Base-by-base conservation (phyloP, 2,329 filamentous ascomycete genomes). In the Cordyceps cateniannulata region DNA sequence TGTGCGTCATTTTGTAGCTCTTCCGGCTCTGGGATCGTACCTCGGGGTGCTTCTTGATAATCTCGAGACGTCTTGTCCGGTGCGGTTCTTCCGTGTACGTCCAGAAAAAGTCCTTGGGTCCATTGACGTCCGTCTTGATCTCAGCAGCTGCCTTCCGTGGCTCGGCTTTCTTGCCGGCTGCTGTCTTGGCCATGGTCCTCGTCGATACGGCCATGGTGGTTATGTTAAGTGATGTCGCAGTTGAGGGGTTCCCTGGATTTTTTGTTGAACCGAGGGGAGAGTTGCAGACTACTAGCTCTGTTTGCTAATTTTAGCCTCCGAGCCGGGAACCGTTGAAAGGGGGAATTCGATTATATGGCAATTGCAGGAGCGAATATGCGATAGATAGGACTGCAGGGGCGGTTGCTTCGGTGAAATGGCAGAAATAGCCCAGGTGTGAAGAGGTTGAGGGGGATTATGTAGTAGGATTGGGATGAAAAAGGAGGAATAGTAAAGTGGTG, bases 1-100 rank as follows among this genome's bases (percentile, higher is more conserved):
- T 22, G 20, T 35, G 38, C 32, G 32, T 12, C 9, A 12, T 9
- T 10, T 3, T 12, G 32, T 12, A 12, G 32, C 38, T 42, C 2
- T n/a, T n/a, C 16, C 2, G 38, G 14, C 14, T 42, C 38, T 42
- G 14, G 38, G 38, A 8, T 65, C 72, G 22, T 78, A 93, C 92
- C 83, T 99, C 93, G 51, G 95, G 95, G 73, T 99, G 93, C 60
- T 93, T 93, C 79, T 97, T 98, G 77, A 99, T 98, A 69, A 99
- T 99, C 64, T 92, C 91, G 68, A 93, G 85, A 61, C 95, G 85
- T 67, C 95, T 83, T 35, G 93, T 95, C 67, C 92, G 86, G 76
- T 99, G 95, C 64, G 95, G 95, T 77, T 99, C 95, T 75, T 99
- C 95, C 10, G 95, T 97, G 73, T 99, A 98, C 45, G 95, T 96